These are phyloP conservation scores for Podila epicladia DNA, from an alignment of 192 early-diverging fungal genomes.

Conservation along the genomic window DNA sequence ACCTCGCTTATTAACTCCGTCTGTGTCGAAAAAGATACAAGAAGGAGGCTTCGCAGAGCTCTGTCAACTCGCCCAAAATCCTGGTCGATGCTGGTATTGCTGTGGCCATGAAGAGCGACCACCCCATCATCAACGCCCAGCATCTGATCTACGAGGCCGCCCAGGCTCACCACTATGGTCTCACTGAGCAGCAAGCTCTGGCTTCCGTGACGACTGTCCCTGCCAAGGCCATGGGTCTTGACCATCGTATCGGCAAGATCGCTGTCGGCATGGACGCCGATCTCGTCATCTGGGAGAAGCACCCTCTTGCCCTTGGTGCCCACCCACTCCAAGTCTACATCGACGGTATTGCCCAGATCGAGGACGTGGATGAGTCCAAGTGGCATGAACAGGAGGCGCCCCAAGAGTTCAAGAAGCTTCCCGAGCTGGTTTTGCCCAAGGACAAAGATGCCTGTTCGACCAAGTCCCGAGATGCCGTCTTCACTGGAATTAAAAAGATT, in stretches of 20 bases:
- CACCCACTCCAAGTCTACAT: slow-evolving; percentile 77
- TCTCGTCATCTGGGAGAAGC: slow-evolving; percentile 77
- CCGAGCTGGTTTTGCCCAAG: slow-evolving; percentile 6
- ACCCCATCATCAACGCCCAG: slow-evolving; percentile 77
- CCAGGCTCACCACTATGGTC: slow-evolving; percentile 73
- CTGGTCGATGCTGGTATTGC: slow-evolving; percentile 70
- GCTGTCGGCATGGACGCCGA: slow-evolving; percentile 78
- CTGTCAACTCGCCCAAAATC: slow-evolving; percentile 62
- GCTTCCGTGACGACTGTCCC: slow-evolving; percentile 73
- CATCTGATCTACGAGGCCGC: slow-evolving; percentile 76
- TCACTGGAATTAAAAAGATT: slow-evolving; percentile 19
- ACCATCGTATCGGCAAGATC: slow-evolving; percentile 71
- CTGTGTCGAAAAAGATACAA: slow-evolving; percentile 57
- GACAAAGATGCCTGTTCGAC: slow-evolving; percentile 5
- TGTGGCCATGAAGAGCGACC: slow-evolving; percentile 79
- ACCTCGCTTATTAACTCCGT: background rate
- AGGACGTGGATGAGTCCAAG: slow-evolving; percentile 3
- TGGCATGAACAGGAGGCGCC: slow-evolving; percentile 10
- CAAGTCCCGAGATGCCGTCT: slow-evolving; percentile 2
- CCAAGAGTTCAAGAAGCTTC: slow-evolving; percentile 6
- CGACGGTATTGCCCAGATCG: slow-evolving; percentile 68
- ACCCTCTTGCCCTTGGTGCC: slow-evolving; percentile 73
- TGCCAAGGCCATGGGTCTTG: slow-evolving; percentile 71
- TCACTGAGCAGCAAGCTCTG: slow-evolving; percentile 65
- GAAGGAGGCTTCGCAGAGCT: slow-evolving; percentile 73